These are phyloP conservation scores for Amanita fuliginea DNA, from an alignment of 768 basidiomycete genomes.

Conservation along the genomic window DNA sequence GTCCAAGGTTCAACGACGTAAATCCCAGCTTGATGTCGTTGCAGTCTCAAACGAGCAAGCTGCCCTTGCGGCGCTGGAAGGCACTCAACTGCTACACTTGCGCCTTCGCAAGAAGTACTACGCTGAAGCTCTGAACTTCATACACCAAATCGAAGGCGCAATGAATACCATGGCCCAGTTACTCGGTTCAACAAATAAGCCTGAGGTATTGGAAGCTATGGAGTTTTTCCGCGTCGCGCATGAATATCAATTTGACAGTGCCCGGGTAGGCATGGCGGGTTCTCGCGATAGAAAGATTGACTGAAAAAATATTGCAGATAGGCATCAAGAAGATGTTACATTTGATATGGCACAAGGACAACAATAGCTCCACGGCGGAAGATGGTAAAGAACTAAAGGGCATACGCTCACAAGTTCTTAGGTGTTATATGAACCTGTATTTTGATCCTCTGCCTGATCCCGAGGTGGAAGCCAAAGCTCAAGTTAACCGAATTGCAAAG, in stretches of 20 bases:
- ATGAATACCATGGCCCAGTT: slow-evolving; percentile 67
- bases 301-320: slow-evolving; percentile 26
- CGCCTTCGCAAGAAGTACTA: slow-evolving; percentile 79
- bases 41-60: slow-evolving; percentile 64
- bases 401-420: slow-evolving; percentile 75
- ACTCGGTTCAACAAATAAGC: slow-evolving; percentile 77
- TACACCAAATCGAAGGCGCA: slow-evolving; percentile 44
- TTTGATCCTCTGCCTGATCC: slow-evolving; percentile 72
- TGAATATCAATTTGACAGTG: slow-evolving; percentile 70
- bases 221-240: slow-evolving; percentile 82
- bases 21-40: slow-evolving; percentile 58
- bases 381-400: slow-evolving; percentile 73
- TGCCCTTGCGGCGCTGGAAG: slow-evolving; percentile 57
- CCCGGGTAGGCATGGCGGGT: slow-evolving; percentile 40
- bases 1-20: slow-evolving; percentile 43
- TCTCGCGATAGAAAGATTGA: not conserved
- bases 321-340: slow-evolving; percentile 97
- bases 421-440: slow-evolving; percentile 81
- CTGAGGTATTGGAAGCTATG: slow-evolving; percentile 76
- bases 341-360: slow-evolving; percentile 95
- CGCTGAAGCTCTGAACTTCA: slow-evolving; percentile 76
- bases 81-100: slow-evolving; percentile 52
- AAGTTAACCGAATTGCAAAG: slow-evolving; percentile 87
- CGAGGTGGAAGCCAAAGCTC: slow-evolving; percentile 68
- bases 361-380: slow-evolving; percentile 57